Evolutionary conservation across 83 land plant species (phyloP).

Genomic region (Diphasiastrum complanatum): DNA sequence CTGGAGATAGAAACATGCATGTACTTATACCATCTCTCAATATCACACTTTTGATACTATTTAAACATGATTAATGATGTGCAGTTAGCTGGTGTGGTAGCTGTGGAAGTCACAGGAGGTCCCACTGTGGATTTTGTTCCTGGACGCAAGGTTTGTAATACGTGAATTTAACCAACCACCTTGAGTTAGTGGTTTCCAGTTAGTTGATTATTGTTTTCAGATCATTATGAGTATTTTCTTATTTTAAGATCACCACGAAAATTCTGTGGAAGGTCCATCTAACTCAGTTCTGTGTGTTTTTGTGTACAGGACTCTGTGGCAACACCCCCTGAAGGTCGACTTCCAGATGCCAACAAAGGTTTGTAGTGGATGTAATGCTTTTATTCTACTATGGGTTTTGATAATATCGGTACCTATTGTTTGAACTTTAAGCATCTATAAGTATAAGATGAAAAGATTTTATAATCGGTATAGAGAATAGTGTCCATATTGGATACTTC

Average conservation of each 20-base stretch:
- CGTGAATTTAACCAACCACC: background rate
- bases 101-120: constrained; percentile 98
- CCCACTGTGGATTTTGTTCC: constrained; percentile 86
- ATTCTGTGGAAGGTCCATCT: constrained; percentile 6
- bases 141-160: constrained; percentile 65
- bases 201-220: background rate
- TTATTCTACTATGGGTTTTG: background rate
- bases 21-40: too few relatives aligned
- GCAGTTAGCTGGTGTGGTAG: constrained; percentile 98
- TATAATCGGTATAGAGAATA: too few relatives aligned
- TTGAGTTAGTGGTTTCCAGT: background rate
- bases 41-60: too few relatives aligned
- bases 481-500: too few relatives aligned
- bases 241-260: background rate
- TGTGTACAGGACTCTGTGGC: constrained; percentile 55
- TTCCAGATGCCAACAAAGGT: constrained; percentile 88
- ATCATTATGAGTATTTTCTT: background rate
- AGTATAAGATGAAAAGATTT: too few relatives aligned
- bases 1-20: too few relatives aligned
- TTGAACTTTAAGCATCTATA: too few relatives aligned
- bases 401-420: too few relatives aligned
- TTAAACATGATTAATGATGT: background rate
- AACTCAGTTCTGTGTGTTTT: background rate
- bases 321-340: constrained; percentile 68
- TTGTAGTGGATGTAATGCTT: background rate